A percentile compares a stretch with the other conserved stretches of the same genome.
Evolutionary conservation across 2,329 filamentous ascomycete species (phyloP).

Genomic region (Fusarium sp.): DNA sequence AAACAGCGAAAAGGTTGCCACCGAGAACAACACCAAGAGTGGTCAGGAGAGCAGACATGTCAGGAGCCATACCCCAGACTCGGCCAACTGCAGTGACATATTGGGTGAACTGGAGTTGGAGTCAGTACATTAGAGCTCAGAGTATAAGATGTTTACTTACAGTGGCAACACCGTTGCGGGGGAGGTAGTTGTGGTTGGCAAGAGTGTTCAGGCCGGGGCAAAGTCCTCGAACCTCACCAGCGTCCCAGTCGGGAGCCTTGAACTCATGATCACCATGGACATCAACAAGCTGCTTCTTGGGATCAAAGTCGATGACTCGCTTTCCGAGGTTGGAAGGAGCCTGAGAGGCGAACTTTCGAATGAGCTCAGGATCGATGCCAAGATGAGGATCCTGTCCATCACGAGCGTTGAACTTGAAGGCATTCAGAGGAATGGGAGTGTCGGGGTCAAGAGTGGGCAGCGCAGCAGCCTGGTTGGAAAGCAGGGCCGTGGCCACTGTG

Average conservation of each 20-base stretch:
- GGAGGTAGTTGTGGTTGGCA: conserved; percentile 41
- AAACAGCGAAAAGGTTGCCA: conserved; percentile 49
- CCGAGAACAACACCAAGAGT: conserved; percentile 52
- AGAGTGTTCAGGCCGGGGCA: conserved; percentile 39
- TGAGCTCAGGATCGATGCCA: conserved; percentile 33
- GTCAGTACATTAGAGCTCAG: not conserved
- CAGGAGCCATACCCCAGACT: conserved; percentile 35
- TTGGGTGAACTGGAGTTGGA: not conserved
- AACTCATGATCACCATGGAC: conserved; percentile 34
- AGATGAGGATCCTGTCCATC: conserved; percentile 21
- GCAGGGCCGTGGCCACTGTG: conserved; percentile 17
- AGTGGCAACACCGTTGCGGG: conserved; percentile 39
- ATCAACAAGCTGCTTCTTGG: conserved; percentile 32
- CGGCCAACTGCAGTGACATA: conserved; percentile 34
- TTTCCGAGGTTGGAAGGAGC: conserved; percentile 21
- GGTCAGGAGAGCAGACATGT: conserved; percentile 23
- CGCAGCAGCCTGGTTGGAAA: conserved; percentile 24
- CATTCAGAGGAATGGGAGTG: conserved; percentile 30
- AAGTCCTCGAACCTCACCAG: conserved; percentile 35
- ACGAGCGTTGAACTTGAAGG: conserved; percentile 15
- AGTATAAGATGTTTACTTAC: conserved; percentile 1
- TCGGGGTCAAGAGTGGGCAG: conserved; percentile 17
- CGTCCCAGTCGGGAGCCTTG: conserved; percentile 24
- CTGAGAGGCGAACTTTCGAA: conserved; percentile 32
- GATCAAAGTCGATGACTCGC: conserved; percentile 25